Evolutionary conservation across 2,329 filamentous ascomycete species (phyloP), one percentile per base, ranked within the genome.

Genomic region (Gaeumannomyces sp.): DNA sequence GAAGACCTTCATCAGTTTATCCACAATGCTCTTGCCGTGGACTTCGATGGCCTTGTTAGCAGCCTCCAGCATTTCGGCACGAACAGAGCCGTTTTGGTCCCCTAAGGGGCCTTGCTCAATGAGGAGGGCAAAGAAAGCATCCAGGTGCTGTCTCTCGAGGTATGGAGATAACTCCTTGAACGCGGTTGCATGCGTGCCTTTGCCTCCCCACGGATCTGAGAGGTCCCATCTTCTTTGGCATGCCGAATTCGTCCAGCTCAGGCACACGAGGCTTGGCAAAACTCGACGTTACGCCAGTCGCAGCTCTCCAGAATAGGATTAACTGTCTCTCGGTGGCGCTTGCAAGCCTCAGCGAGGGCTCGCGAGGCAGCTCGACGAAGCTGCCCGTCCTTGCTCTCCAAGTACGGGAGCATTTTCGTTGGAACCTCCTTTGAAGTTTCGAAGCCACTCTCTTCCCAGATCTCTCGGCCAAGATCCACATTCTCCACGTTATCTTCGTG

Each of bases 381-480:
- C 72, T 96, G 92, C 27, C 84, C 84, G 71, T 98, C 94, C 69
- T 87, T 85, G 69, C 87, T 91, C 69, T 92, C 85, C 14, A 98
- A 80, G 73, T 96, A 98, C 0, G 88, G 87, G 61, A 96, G 78
- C 72, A 93, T 88, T 70, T 83, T 85, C 65, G 81, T 75, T 10
- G 91, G 86, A 11, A 91, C 84, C 8, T 89, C 82, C 27, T 85
- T 79, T 1, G 85, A 83, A 16, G 94, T 78, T 66, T 89, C 79
- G 67, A 98, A 89, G 10, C 86, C 89, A 73, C 94, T 96, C 72
- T 97, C 95, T 72, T 96, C 92, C 95, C 95, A 99, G 50, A 99
- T 97, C 16, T 94, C 91, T 63, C 83, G 85, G 8, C 91, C 94
- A 64, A 96, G 81, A 60, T 93, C 91, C 11, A 84, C 85, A 71